A percentile compares a stretch with the other conserved stretches of the same genome.
Evolutionary conservation across 164 flowering plant genomes (phyloP).

Genomic region (Chimonanthus praecox): DNA sequence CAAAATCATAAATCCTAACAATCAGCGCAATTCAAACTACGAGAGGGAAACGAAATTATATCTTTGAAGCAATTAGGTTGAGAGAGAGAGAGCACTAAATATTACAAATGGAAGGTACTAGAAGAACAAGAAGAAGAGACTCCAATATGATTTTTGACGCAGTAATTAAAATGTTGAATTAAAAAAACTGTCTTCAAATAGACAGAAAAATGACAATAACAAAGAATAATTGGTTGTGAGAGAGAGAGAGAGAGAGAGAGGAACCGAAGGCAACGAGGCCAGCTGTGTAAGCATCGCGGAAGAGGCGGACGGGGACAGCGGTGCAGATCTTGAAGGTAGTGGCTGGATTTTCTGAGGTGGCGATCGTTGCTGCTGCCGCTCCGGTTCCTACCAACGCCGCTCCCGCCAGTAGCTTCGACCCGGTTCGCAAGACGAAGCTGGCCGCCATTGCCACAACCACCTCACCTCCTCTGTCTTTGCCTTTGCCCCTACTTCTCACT

Average conservation of each 20-base stretch:
- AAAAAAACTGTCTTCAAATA: not conserved
- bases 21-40: too few relatives aligned
- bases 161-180: not conserved
- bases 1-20: too few relatives aligned
- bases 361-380: constrained; percentile 44
- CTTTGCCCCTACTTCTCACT: too few relatives aligned
- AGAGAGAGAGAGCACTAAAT: too few relatives aligned
- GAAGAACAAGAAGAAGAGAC: too few relatives aligned
- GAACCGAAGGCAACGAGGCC: constrained; percentile 71
- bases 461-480: not conserved
- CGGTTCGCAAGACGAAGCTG: constrained; percentile 52
- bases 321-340: constrained; percentile 63
- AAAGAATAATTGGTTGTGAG: not conserved
- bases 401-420: constrained; percentile 38
- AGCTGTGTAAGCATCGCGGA: constrained; percentile 66
- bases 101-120: too few relatives aligned
- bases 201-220: not conserved
- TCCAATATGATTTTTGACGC: not conserved
- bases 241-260: constrained; percentile 2
- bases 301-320: constrained; percentile 70
- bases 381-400: constrained; percentile 53
- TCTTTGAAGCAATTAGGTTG: too few relatives aligned
- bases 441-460: constrained; percentile 34
- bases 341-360: constrained; percentile 65
- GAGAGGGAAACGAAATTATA: too few relatives aligned